Base-by-base conservation (phyloP, 768 basidiomycete genomes). In the Boletus reticulatus region DNA sequence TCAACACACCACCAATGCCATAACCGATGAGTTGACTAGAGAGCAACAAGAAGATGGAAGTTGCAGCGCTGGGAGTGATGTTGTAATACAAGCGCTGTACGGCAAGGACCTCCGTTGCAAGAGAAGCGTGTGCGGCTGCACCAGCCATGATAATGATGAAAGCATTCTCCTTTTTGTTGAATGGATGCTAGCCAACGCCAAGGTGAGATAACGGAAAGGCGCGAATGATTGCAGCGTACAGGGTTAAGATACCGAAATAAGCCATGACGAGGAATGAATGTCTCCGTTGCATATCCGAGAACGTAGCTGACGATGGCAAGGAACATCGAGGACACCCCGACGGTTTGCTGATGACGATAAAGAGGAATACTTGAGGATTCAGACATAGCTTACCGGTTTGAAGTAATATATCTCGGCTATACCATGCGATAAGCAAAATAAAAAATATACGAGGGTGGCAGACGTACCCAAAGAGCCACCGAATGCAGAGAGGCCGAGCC, bases 101-200 rank as follows among this genome's bases (percentile, higher is more conserved):
- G 0, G 81, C 79, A 43, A 84, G 67, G 7, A 83, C 75, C 46
- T 83, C 80, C 0, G 81, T 83, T 3, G 74, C 82, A 14, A 83
- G 73, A 4, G 82, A 81, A 0, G 78, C 75, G 43, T 77, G 80
- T 16, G 81, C 77, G 4, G 81, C 81, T 4, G 82, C 80, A 54
- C 78, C 76, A 20, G 82, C 62, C 82, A 83, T 83, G 53, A 83
- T 80, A 11, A 83, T 75, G 34, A 83, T 78, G 58, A 83, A 81
- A 0, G 80, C 79, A 64, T 80, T 80, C 62, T 84, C 82, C 53
- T 83, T 83, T 66, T 80, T 83, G 65, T 83, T 83, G 68, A 82
- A 83, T 4, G 82, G 79, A 24, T 78, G 75, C 81, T 82, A n/a
- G 29, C 6, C 34, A 36, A 36, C 12, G n/a, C 20, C 41, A 42